A percentile compares a stretch with the other conserved stretches of the same genome.
These are phyloP conservation scores for Tetradesmus obliquus DNA, from an alignment of 139 green algal species.

Conservation along the genomic window DNA sequence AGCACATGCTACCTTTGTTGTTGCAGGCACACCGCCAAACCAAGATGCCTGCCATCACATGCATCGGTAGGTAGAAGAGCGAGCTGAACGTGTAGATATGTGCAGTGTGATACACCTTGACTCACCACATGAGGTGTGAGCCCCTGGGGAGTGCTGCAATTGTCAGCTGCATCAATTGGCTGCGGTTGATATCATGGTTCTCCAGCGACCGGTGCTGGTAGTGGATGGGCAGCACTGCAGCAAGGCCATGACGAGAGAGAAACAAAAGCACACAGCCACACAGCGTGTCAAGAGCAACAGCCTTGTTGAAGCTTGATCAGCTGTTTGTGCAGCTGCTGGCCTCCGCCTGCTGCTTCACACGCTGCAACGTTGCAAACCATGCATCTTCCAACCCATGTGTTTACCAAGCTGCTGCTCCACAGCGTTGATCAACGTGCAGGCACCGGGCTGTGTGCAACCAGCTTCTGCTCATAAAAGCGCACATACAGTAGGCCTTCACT, in stretches of 20 bases:
- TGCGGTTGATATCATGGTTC: not conserved
- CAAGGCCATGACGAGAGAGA: not conserved
- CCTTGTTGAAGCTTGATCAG: no score
- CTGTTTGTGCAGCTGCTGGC: not conserved
- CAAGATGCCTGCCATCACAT: not conserved
- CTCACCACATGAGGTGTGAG: slow-evolving; percentile 38
- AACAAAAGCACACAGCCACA: not conserved
- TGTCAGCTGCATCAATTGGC: slow-evolving; percentile 44
- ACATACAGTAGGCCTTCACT: not conserved
- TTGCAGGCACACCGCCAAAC: not conserved
- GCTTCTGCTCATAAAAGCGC: not conserved
- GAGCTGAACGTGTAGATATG: not conserved
- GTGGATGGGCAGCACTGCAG: slow-evolving; percentile 46
- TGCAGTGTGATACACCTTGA: not conserved
- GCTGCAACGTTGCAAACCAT: no score
- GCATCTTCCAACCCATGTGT: no score
- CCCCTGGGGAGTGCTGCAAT: slow-evolving; percentile 43
- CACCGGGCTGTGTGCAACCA: no score
- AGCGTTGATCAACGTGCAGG: not conserved
- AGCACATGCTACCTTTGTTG: not conserved
- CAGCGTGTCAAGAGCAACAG: not conserved
- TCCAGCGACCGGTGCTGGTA: slow-evolving; percentile 14
- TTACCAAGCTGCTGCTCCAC: no score
- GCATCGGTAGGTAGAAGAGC: not conserved
- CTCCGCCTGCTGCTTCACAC: not conserved